These are phyloP conservation scores for Solanum hybrid DNA, from an alignment of 305 asterid species.

Conservation along the genomic window DNA sequence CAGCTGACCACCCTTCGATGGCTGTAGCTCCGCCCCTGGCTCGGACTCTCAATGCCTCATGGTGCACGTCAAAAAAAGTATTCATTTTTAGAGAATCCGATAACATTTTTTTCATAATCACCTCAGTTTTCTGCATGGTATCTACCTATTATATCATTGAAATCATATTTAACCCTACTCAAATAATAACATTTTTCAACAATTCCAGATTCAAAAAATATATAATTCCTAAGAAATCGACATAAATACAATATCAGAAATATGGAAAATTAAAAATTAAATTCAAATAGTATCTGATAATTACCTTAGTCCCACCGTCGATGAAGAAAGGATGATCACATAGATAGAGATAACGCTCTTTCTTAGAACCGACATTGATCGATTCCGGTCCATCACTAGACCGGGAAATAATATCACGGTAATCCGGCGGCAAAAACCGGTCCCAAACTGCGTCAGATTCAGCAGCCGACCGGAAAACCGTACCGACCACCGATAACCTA, in stretches of 20 bases:
- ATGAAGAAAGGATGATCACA: not conserved
- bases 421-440: constrained; percentile 16
- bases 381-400: not conserved
- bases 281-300: not conserved
- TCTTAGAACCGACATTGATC: not conserved
- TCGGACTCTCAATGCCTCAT: not conserved
- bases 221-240: not conserved
- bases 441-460: constrained; percentile 21
- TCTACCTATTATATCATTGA: not conserved
- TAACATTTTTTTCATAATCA: not conserved
- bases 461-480: constrained; percentile 14
- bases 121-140: not conserved
- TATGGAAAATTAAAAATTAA: not conserved
- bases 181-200: not conserved
- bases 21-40: too few relatives aligned
- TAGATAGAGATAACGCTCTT: constrained; percentile 13
- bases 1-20: too few relatives aligned
- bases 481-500: constrained; percentile 5
- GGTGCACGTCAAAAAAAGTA: not conserved
- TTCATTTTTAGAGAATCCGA: not conserved
- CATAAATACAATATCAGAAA: not conserved
- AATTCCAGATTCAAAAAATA: not conserved
- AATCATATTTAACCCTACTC: not conserved
- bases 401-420: constrained; percentile 11
- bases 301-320: constrained; percentile 11